Evolutionary conservation across 2,329 filamentous ascomycete genomes (phyloP).

Genomic region (Sclerotinia glacialis): DNA sequence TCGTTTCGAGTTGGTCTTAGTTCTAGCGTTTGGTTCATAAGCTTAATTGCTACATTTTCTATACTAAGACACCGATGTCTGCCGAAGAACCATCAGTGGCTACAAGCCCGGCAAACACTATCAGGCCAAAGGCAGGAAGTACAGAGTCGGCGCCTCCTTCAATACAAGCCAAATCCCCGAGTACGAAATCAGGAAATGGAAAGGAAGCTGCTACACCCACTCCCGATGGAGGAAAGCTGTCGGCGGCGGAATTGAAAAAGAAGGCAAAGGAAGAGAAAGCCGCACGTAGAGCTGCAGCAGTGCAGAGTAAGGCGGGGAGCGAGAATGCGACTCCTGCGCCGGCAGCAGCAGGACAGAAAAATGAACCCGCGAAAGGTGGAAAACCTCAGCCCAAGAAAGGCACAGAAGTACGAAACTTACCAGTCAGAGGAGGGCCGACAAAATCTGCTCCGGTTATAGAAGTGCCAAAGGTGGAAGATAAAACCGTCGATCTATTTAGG

Average conservation of each 20-base stretch:
- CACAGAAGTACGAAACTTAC: constrained; percentile 31
- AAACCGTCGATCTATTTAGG: constrained; percentile 74
- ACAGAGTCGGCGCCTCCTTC: constrained; percentile 14
- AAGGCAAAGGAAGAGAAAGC: constrained; percentile 89
- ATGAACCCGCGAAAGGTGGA: constrained; percentile 36
- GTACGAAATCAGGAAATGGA: constrained; percentile 22
- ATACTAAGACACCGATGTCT: constrained; percentile 21
- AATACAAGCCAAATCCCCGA: constrained; percentile 18
- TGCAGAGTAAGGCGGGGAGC: constrained; percentile 48
- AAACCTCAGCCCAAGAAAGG: constrained; percentile 43
- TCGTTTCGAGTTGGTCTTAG: constrained; percentile 7
- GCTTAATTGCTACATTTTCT: background rate
- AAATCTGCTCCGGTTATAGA: constrained; percentile 40
- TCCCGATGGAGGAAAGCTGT: constrained; percentile 51
- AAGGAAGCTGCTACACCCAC: constrained; percentile 22
- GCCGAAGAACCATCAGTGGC: constrained; percentile 28
- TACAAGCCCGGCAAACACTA: constrained; percentile 21
- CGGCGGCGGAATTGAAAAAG: constrained; percentile 67
- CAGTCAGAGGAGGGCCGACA: constrained; percentile 32
- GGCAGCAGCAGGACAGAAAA: constrained; percentile 26
- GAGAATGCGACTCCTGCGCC: constrained; percentile 37
- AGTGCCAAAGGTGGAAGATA: constrained; percentile 58
- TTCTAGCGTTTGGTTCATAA: constrained; percentile 10
- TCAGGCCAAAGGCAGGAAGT: constrained; percentile 12
- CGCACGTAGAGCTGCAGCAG: constrained; percentile 73